phyloP scores from a whole-genome alignment of 495 filamentous ascomycete species.

The Paragyromitra xinjiangensis region DNA sequence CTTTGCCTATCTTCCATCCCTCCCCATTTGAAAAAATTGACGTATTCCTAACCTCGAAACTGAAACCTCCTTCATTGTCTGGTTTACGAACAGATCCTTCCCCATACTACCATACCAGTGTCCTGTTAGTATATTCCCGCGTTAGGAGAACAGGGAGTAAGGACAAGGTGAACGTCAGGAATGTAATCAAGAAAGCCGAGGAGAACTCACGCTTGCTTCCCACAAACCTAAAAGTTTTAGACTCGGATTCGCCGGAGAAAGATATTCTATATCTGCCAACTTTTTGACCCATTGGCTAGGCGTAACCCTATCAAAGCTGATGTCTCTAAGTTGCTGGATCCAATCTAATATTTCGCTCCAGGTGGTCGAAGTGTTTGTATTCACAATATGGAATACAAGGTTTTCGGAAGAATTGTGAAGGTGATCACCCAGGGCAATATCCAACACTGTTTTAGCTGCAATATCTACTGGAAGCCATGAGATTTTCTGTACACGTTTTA shows the following conservation, averaged over 20 bases:
- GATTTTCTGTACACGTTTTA: constrained; percentile 46
- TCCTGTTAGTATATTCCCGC: background rate
- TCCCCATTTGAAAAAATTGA: constrained; percentile 7
- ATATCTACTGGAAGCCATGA: constrained; percentile 69
- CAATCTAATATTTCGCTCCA: constrained; percentile 64
- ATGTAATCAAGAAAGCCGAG: background rate
- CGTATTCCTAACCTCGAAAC: constrained; percentile 30
- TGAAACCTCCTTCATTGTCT: background rate
- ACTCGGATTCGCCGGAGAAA: constrained; percentile 58
- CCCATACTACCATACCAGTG: constrained; percentile 21
- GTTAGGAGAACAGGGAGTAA: background rate
- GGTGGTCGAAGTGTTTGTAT: constrained; percentile 59
- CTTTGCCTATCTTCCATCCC: constrained; percentile 22
- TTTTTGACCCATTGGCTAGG: constrained; percentile 61
- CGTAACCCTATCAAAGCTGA: constrained; percentile 59
- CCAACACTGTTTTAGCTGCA: constrained; percentile 63
- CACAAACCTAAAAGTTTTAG: constrained; percentile 62
- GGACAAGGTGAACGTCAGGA: background rate
- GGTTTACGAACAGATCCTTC: background rate
- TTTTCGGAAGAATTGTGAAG: background rate
- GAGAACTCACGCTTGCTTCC: constrained; percentile 55
- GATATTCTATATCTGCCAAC: constrained; percentile 57
- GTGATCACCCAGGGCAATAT: constrained; percentile 55
- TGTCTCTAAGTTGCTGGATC: constrained; percentile 55
- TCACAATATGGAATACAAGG: constrained; percentile 65